These are phyloP conservation scores for Boletus austroedulis DNA, from an alignment of 1,284 basidiomycete species.

Conservation along the genomic window DNA sequence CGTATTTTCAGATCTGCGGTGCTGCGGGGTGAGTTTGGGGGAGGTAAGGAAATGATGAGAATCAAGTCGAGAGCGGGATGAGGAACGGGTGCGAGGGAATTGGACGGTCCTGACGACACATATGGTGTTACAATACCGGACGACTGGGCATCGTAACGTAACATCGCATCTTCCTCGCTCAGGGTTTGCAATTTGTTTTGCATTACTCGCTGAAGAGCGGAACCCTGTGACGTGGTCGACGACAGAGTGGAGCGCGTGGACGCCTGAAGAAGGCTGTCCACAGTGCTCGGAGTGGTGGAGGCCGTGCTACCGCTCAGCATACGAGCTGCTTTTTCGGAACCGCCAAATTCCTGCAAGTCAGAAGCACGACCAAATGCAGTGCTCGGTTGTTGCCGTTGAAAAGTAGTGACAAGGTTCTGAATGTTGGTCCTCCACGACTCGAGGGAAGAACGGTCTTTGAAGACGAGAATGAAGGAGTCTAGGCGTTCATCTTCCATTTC, in stretches of 20 bases:
- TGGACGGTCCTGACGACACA: conserved; percentile 70
- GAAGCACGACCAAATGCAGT: conserved; percentile 40
- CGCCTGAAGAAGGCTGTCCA: conserved; percentile 66
- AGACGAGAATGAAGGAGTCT: conserved; percentile 92
- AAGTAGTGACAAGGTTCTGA: conserved; percentile 65
- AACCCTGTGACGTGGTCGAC: conserved; percentile 68
- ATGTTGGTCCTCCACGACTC: conserved; percentile 86
- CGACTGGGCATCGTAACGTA: conserved; percentile 47
- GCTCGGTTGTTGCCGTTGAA: conserved; percentile 45
- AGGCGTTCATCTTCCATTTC: conserved; percentile 92
- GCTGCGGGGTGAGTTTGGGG: conserved; percentile 65
- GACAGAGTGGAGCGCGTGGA: conserved; percentile 66
- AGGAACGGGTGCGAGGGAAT: conserved; percentile 72
- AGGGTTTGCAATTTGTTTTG: conserved; percentile 59
- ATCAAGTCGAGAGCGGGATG: conserved; percentile 92
- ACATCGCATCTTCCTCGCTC: conserved; percentile 66
- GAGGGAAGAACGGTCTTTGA: conserved; percentile 84
- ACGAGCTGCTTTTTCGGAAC: conserved; percentile 68
- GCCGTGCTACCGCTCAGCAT: conserved; percentile 74
- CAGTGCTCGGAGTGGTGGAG: conserved; percentile 61
- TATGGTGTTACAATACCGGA: conserved; percentile 69
- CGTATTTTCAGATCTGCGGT: conserved; percentile 81
- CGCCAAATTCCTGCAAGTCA: conserved; percentile 76
- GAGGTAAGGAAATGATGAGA: conserved; percentile 85
- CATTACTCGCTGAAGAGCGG: conserved; percentile 38